A percentile compares a stretch with the other conserved stretches of the same genome.
Conservation (phyloP, 129 eudicot genomes). For the Chrysanthemum lavandulifolium region DNA sequence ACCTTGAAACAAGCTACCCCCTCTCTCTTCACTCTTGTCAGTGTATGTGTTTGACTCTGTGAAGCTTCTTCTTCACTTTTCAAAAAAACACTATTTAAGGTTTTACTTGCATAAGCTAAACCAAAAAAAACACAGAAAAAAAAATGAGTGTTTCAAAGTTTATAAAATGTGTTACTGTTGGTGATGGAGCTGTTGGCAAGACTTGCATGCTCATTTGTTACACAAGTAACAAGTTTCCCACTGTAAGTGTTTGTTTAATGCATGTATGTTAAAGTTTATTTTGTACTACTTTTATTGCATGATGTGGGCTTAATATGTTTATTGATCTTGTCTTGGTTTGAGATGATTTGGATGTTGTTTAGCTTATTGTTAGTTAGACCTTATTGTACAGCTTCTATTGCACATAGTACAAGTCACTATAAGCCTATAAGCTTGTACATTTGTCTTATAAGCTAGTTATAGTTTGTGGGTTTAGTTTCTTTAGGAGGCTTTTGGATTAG, state of each 20-base stretch:
- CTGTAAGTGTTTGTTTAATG: conserved; percentile 48
- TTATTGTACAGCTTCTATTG: conserved; percentile 10
- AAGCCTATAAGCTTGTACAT: background rate
- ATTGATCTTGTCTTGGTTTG: too few species aligned
- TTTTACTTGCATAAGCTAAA: background rate
- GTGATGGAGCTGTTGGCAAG: conserved; percentile 99
- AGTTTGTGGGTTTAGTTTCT: too few species aligned
- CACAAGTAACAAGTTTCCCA: conserved; percentile 96
- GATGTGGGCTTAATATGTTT: too few species aligned
- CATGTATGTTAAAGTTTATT: background rate
- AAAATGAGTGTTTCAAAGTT: conserved; percentile 96
- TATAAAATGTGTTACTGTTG: conserved; percentile 97
- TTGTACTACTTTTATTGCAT: too few species aligned
- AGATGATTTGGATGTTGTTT: too few species aligned
- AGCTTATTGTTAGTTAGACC: background rate
- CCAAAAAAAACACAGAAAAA: background rate
- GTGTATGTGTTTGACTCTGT: conserved; percentile 12
- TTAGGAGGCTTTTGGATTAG: too few species aligned
- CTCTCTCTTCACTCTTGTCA: conserved; percentile 17
- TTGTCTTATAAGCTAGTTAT: too few species aligned
- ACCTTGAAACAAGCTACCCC: conserved; percentile 22
- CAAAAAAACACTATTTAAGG: conserved; percentile 22
- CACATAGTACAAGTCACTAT: conserved; percentile 22
- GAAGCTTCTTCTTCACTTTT: conserved; percentile 32
- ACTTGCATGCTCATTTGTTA: conserved; percentile 99